These are phyloP conservation scores for Xylaria sp. DNA, from an alignment of 2,329 filamentous ascomycete genomes.

Conservation along the genomic window DNA sequence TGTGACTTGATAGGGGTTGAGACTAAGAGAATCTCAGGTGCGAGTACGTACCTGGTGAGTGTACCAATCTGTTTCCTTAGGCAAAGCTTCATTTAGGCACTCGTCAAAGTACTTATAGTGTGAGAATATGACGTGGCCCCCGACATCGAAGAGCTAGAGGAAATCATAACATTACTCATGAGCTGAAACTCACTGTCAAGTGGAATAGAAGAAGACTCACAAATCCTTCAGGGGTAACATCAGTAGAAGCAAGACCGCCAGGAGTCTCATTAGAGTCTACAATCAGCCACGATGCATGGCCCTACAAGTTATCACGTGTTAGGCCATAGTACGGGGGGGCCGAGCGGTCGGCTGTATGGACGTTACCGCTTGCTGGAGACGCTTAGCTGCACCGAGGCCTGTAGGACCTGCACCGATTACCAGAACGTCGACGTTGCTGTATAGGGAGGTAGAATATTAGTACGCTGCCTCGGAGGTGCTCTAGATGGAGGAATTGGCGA, in stretches of 20 bases:
- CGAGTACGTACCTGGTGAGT: neutral
- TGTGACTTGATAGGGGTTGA: neutral
- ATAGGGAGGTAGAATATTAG: neutral
- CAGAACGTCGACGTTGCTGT: neutral
- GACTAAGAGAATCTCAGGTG: neutral
- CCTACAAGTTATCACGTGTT: neutral
- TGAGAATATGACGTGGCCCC: neutral
- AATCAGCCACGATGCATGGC: neutral
- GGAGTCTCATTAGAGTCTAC: neutral
- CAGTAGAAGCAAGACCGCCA: neutral
- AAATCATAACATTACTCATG: neutral
- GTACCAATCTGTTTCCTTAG: neutral
- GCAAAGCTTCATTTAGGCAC: neutral
- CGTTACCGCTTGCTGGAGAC: neutral
- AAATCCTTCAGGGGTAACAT: neutral
- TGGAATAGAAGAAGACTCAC: neutral
- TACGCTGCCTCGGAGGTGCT: neutral
- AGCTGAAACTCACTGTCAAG: neutral
- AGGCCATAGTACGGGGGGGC: neutral
- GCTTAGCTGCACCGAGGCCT: neutral
- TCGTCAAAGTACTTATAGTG: neutral
- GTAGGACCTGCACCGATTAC: neutral
- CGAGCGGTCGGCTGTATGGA: neutral
- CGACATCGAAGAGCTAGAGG: neutral
- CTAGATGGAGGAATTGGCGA: neutral